Percentiles rank a stretch among this genome's conserved stretches.
Evolutionary conservation across 2,329 filamentous ascomycete genomes (phyloP).

Genomic region (Chaetomiaceae sp.): DNA sequence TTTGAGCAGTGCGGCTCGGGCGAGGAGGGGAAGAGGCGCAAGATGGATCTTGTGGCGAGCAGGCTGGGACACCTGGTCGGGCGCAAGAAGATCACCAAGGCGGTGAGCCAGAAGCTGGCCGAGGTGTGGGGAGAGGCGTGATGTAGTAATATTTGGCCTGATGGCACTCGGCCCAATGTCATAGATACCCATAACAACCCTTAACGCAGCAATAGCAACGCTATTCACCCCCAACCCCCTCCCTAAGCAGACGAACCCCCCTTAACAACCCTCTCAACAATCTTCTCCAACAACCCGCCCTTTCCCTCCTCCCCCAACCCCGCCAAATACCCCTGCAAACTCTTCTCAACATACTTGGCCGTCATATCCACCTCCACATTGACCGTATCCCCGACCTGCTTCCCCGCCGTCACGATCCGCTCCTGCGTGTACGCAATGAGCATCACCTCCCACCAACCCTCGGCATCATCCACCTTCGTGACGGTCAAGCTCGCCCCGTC

Average conservation of each 20-base stretch:
- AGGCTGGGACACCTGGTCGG: slow-evolving; percentile 57
- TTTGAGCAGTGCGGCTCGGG: slow-evolving; percentile 53
- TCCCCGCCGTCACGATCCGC: slow-evolving; percentile 76
- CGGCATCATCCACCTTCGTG: slow-evolving; percentile 74
- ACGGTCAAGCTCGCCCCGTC: slow-evolving; percentile 94
- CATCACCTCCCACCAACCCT: slow-evolving; percentile 94
- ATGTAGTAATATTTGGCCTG: slow-evolving; percentile 11
- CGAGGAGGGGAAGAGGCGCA: slow-evolving; percentile 50
- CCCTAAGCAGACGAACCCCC: slow-evolving; percentile 42
- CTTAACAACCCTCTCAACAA: slow-evolving; percentile 65
- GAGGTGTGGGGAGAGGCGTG: slow-evolving; percentile 63
- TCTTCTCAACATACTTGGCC: slow-evolving; percentile 86
- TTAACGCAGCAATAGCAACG: background rate
- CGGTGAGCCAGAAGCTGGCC: slow-evolving; percentile 64
- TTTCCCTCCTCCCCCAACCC: slow-evolving; percentile 43
- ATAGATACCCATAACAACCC: background rate
- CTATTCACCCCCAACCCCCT: background rate
- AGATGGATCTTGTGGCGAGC: slow-evolving; percentile 55
- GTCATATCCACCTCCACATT: slow-evolving; percentile 92
- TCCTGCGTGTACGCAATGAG: slow-evolving; percentile 95
- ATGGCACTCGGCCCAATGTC: background rate
- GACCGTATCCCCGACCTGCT: slow-evolving; percentile 74
- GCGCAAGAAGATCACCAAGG: slow-evolving; percentile 63
- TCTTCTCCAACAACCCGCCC: slow-evolving; percentile 60
- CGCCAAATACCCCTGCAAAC: slow-evolving; percentile 73